A percentile compares a stretch with the other conserved stretches of the same genome.
phyloP scores from a whole-genome alignment of 768 basidiomycete species.

The Rhizopogon salebrosus region DNA sequence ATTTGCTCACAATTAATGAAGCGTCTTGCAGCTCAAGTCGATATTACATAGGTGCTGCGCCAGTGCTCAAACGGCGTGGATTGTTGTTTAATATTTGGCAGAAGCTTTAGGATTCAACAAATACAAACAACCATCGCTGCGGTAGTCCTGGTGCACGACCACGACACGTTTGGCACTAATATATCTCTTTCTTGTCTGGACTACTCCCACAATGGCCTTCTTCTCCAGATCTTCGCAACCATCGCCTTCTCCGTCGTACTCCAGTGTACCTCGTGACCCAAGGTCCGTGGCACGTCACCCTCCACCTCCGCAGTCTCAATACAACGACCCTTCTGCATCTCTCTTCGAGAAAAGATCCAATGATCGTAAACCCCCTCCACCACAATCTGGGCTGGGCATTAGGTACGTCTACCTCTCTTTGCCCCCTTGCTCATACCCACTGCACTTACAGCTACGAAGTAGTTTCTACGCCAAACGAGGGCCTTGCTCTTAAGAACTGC shows the following conservation, averaged over 20 bases:
- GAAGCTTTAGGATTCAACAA: background rate
- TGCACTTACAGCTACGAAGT: slow-evolving; percentile 44
- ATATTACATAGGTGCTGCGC: too few relatives aligned
- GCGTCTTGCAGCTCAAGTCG: too few relatives aligned
- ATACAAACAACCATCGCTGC: slow-evolving; percentile 2
- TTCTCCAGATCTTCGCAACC: slow-evolving; percentile 35
- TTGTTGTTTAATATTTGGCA: background rate
- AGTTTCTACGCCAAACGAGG: slow-evolving; percentile 54
- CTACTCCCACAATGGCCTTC: slow-evolving; percentile 29
- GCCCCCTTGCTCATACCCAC: background rate
- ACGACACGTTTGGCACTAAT: background rate
- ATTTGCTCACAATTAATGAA: too few relatives aligned
- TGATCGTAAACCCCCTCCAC: slow-evolving; percentile 36
- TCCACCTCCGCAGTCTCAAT: slow-evolving; percentile 38
- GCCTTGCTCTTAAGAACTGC: slow-evolving; percentile 76
- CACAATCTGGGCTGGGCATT: slow-evolving; percentile 21
- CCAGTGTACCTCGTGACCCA: slow-evolving; percentile 37
- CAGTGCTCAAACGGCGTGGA: too few relatives aligned
- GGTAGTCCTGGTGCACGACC: background rate
- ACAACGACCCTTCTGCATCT: slow-evolving; percentile 47
- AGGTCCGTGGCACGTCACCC: slow-evolving; percentile 31
- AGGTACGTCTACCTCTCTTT: slow-evolving; percentile 12
- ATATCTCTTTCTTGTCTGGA: background rate
- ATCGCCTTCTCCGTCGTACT: slow-evolving; percentile 31
- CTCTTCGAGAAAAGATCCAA: slow-evolving; percentile 47